Percentiles rank a stretch among this genome's conserved stretches.
These are phyloP conservation scores for Colletotrichum sp. DNA, from an alignment of 2,329 filamentous ascomycete species.

Conservation along the genomic window DNA sequence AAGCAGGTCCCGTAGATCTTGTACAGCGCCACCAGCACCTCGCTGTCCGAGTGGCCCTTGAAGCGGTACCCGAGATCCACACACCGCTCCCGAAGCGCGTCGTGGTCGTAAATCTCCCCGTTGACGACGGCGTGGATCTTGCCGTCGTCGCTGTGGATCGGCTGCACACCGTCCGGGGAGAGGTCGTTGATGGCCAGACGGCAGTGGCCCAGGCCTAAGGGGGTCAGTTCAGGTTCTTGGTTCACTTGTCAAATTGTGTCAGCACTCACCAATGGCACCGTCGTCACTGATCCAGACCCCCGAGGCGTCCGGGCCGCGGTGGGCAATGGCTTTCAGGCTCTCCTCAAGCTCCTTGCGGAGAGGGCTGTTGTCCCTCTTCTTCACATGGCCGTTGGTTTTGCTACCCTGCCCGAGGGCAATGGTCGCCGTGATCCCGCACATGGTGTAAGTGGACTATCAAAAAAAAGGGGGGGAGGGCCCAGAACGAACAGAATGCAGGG, in stretches of 20 bases:
- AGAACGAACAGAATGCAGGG: no score
- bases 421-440: slow-evolving; percentile 15
- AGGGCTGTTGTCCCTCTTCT: neutral
- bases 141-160: slow-evolving; percentile 39
- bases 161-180: slow-evolving; percentile 48
- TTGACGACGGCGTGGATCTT: slow-evolving; percentile 60
- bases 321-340: slow-evolving; percentile 28
- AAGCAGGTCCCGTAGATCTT: slow-evolving; percentile 50
- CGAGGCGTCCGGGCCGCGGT: slow-evolving; percentile 33
- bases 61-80: slow-evolving; percentile 45
- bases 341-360: slow-evolving; percentile 22
- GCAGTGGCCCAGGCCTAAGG: slow-evolving; percentile 46
- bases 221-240: neutral
- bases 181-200: slow-evolving; percentile 60
- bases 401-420: slow-evolving; percentile 5
- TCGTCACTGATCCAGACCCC: slow-evolving; percentile 30
- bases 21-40: slow-evolving; percentile 58
- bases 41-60: slow-evolving; percentile 50
- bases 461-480: neutral
- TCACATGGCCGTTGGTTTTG: neutral
- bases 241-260: neutral
- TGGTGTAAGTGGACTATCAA: neutral
- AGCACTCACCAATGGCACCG: neutral
- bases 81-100: slow-evolving; percentile 44
- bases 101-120: slow-evolving; percentile 62